Conservation (phyloP, 1,284 basidiomycete species). For the Porphyrellus sp. region DNA sequence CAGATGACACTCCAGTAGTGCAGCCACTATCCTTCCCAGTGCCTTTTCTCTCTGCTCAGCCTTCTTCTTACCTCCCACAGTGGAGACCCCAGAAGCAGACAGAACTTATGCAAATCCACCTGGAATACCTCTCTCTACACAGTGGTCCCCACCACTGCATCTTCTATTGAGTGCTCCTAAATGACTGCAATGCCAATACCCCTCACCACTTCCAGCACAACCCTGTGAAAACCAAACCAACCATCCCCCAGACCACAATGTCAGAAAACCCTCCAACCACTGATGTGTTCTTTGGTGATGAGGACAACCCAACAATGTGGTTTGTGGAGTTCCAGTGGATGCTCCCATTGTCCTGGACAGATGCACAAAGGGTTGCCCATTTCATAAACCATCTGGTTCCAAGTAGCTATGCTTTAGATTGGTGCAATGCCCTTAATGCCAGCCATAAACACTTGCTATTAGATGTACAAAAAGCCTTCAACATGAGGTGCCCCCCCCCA, state of each 20-base stretch:
- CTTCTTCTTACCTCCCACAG: no score
- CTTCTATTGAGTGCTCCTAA: no score
- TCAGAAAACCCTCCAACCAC: not conserved
- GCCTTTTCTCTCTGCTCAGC: no score
- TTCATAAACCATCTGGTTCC: not conserved
- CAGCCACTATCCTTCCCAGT: no score
- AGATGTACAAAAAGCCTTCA: not conserved
- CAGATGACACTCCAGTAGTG: no score
- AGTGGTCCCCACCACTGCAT: no score
- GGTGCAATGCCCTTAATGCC: not conserved
- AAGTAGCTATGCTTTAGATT: not conserved
- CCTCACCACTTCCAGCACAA: no score
- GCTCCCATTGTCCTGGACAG: not conserved
- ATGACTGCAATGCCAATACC: no score
- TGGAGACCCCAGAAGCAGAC: no score
- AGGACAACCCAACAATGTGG: not conserved
- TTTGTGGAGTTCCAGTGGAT: not conserved
- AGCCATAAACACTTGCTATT: not conserved
- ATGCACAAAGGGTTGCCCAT: not conserved
- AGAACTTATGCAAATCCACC: no score
- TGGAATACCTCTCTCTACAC: no score
- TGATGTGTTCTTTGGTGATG: not conserved
- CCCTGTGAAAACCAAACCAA: no score
- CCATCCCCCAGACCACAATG: not conserved
- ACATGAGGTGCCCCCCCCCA: not conserved